Evolutionary conservation across 2,329 filamentous ascomycete genomes (phyloP).

Genomic region (Myriangium duriaei): DNA sequence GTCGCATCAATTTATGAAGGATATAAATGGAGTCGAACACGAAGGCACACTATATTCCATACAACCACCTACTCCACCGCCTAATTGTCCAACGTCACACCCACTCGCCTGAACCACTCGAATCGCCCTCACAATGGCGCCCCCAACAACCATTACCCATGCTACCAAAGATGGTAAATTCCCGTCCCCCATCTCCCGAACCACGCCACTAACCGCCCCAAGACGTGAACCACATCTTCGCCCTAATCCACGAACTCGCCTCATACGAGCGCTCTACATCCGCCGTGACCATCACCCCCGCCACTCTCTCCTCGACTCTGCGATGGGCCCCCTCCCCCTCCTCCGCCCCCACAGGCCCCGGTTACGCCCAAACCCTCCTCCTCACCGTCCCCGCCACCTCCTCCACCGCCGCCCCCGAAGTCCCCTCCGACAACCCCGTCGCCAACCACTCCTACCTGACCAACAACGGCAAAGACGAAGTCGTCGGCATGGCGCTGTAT

Average conservation of each 20-base stretch:
- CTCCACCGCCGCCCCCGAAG: constrained; percentile 15
- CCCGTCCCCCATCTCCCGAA: constrained; percentile 6
- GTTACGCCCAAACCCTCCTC: constrained; percentile 65
- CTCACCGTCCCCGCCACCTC: constrained; percentile 29
- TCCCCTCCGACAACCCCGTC: constrained; percentile 12
- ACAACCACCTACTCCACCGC: too few relatives aligned
- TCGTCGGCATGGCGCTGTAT: constrained; percentile 74
- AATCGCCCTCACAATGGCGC: too few relatives aligned
- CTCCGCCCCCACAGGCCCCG: constrained; percentile 33
- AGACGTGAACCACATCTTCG: constrained; percentile 77
- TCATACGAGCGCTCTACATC: constrained; percentile 71
- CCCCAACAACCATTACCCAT: constrained; percentile 45
- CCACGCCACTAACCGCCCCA: constrained; percentile 1
- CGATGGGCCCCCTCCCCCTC: constrained; percentile 51
- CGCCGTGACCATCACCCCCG: constrained; percentile 65
- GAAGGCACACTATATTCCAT: too few relatives aligned
- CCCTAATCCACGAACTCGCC: constrained; percentile 73
- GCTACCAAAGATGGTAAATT: constrained; percentile 46
- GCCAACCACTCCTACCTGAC: constrained; percentile 23
- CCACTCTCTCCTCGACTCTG: constrained; percentile 59
- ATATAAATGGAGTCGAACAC: too few relatives aligned
- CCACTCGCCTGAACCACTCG: too few relatives aligned
- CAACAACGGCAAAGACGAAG: constrained; percentile 23
- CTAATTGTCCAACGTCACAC: too few relatives aligned
- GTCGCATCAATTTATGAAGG: too few relatives aligned